Conservation (phyloP, 2,329 filamentous ascomycete genomes). For the Verticillium dahliae region DNA sequence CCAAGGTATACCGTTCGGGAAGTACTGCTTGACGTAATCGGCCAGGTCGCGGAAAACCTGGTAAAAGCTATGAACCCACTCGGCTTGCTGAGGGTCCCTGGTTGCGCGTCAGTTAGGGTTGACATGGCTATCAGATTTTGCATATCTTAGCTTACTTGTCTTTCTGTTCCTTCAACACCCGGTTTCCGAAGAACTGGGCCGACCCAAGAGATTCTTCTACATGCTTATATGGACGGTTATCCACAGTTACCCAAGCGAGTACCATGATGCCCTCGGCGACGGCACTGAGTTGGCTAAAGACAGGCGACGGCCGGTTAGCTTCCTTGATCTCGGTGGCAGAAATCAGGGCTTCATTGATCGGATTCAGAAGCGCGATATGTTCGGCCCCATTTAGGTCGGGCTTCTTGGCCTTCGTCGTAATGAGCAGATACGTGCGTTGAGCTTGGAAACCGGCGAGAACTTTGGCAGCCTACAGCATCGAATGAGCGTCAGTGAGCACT, state of each 20-base stretch:
- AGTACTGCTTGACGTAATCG: slow-evolving; percentile 80
- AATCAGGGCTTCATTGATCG: slow-evolving; percentile 76
- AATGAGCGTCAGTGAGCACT: background rate
- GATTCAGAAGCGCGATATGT: slow-evolving; percentile 75
- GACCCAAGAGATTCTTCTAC: slow-evolving; percentile 77
- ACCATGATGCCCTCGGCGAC: slow-evolving; percentile 87
- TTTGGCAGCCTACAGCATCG: slow-evolving; percentile 34
- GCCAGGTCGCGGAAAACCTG: slow-evolving; percentile 78
- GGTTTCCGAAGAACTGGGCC: slow-evolving; percentile 91
- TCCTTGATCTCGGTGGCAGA: slow-evolving; percentile 77
- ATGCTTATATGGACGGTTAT: slow-evolving; percentile 76
- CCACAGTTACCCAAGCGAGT: slow-evolving; percentile 83
- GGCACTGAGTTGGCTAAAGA: slow-evolving; percentile 77
- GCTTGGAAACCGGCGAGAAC: slow-evolving; percentile 66
- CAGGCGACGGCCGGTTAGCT: slow-evolving; percentile 65
- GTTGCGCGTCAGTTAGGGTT: slow-evolving; percentile 1
- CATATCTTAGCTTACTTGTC: slow-evolving; percentile 42
- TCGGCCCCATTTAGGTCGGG: slow-evolving; percentile 61
- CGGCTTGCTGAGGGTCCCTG: slow-evolving; percentile 72
- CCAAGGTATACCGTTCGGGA: slow-evolving; percentile 75
- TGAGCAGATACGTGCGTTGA: slow-evolving; percentile 80
- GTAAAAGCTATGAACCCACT: slow-evolving; percentile 92
- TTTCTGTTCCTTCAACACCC: slow-evolving; percentile 86
- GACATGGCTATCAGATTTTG: background rate
- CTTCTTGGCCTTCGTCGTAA: slow-evolving; percentile 88